Percentiles rank a stretch among this genome's conserved stretches.
Conservation (phyloP, 305 asterid species). For the Petunia hybrid region DNA sequence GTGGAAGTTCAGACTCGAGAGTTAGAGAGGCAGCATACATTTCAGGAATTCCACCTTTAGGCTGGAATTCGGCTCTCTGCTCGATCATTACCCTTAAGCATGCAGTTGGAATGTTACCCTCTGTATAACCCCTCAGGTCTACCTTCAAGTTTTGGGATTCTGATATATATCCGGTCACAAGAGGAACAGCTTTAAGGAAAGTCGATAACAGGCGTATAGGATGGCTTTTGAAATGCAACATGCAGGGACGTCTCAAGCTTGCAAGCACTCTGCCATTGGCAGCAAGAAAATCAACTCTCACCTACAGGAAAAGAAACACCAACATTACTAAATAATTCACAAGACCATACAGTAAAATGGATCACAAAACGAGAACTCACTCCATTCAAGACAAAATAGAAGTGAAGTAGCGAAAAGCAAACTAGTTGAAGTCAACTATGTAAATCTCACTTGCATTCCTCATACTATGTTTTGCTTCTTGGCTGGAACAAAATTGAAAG, state of each 20-base stretch:
- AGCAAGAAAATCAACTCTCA: conserved; percentile 76
- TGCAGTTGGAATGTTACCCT: conserved; percentile 74
- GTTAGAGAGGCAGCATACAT: conserved; percentile 68
- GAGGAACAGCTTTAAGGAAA: conserved; percentile 71
- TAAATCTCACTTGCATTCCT: too few species aligned
- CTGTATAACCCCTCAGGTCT: conserved; percentile 61
- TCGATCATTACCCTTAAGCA: conserved; percentile 76
- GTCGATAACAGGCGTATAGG: conserved; percentile 76
- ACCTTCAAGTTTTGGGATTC: conserved; percentile 80
- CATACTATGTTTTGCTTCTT: too few species aligned
- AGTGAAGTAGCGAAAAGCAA: too few species aligned
- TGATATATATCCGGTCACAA: conserved; percentile 73
- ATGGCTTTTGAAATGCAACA: conserved; percentile 62
- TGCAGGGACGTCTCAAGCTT: conserved; percentile 76
- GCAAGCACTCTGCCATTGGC: conserved; percentile 64
- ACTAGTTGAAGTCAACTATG: too few species aligned
- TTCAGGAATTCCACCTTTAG: conserved; percentile 88
- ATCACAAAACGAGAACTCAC: neutral
- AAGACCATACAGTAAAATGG: neutral
- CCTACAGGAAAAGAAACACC: conserved; percentile 50
- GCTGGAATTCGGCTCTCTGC: conserved; percentile 78
- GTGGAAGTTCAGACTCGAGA: conserved; percentile 82
- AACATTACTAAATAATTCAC: conserved; percentile 21
- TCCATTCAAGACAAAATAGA: neutral
- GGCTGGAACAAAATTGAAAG: too few species aligned